Evolutionary conservation across 441 rosid species (phyloP).

Genomic region (Macaranga tanarius): DNA sequence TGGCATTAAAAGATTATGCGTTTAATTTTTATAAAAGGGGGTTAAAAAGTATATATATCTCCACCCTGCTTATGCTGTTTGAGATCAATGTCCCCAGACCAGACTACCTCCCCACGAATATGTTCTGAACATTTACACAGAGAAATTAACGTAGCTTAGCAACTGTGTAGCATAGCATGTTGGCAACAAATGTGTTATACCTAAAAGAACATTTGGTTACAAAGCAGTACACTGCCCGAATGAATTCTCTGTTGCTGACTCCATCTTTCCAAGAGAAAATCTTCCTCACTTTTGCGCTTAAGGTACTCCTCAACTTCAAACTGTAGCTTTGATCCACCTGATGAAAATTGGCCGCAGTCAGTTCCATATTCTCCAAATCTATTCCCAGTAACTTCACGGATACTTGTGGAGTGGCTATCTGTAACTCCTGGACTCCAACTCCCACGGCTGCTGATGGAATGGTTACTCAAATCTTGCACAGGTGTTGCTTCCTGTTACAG

Average conservation of each 20-base stretch:
- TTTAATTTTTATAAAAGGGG: no score
- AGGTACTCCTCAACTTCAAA: constrained; percentile 64
- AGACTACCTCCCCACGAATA: not conserved
- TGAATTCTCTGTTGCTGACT: constrained; percentile 63
- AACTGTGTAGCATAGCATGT: not conserved
- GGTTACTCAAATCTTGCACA: constrained; percentile 38
- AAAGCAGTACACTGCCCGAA: constrained; percentile 65
- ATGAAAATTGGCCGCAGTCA: constrained; percentile 11
- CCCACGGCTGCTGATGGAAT: constrained; percentile 65
- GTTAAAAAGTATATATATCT: not conserved
- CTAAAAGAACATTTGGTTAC: constrained; percentile 45
- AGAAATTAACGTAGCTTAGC: constrained; percentile 2
- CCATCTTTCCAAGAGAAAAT: constrained; percentile 58
- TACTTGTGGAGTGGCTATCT: constrained; percentile 28
- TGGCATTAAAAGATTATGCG: no score
- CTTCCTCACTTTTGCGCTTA: constrained; percentile 47
- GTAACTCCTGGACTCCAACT: constrained; percentile 66
- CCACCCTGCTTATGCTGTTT: not conserved
- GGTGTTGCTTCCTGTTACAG: constrained; percentile 40
- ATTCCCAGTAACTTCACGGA: constrained; percentile 27
- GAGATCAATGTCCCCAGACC: not conserved
- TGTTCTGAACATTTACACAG: constrained; percentile 9
- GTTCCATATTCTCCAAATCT: constrained; percentile 24
- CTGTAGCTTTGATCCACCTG: constrained; percentile 26
- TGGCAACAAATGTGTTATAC: not conserved